Percentiles rank a stretch among this genome's conserved stretches.
Conservation (phyloP, 176 grass and related monocot species). For the Avena insularis region DNA sequence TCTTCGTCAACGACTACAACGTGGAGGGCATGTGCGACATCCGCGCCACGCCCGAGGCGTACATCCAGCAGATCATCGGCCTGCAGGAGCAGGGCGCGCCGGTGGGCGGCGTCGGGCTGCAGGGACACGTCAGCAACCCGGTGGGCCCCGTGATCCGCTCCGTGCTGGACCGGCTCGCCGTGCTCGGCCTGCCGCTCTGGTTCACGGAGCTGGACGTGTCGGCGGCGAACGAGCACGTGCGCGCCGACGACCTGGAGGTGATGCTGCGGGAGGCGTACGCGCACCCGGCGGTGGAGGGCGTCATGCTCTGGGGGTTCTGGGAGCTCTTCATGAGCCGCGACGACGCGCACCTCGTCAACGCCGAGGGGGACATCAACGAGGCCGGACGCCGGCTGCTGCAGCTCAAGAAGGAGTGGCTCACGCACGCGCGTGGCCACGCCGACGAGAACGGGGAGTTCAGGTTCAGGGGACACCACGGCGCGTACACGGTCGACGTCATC, state of each 20-base stretch:
- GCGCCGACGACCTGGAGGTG: constrained; percentile 90
- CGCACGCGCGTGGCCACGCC: constrained; percentile 50
- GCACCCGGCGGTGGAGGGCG: constrained; percentile 86
- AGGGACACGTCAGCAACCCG: constrained; percentile 69
- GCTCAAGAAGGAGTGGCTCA: constrained; percentile 83
- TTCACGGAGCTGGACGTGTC: constrained; percentile 96
- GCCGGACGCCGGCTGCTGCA: constrained; percentile 57
- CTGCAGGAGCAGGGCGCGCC: constrained; percentile 80
- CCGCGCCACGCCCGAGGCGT: constrained; percentile 58
- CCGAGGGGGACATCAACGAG: constrained; percentile 77
- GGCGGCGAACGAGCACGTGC: constrained; percentile 70
- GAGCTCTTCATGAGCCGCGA: constrained; percentile 83
- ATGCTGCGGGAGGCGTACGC: constrained; percentile 84
- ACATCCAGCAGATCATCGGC: constrained; percentile 74
- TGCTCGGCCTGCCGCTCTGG: constrained; percentile 81
- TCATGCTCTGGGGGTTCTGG: constrained; percentile 96
- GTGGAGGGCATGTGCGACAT: constrained; percentile 72
- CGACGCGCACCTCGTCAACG: constrained; percentile 67
- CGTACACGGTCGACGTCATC: constrained; percentile 63
- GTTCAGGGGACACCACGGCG: constrained; percentile 72
- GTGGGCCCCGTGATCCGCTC: constrained; percentile 60
- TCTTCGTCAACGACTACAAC: constrained; percentile 97
- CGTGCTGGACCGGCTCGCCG: constrained; percentile 60
- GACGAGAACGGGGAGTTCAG: constrained; percentile 71
- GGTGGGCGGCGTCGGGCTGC: constrained; percentile 67